Conservation (phyloP, 1,284 basidiomycete genomes). For the Earliella scabrosa region DNA sequence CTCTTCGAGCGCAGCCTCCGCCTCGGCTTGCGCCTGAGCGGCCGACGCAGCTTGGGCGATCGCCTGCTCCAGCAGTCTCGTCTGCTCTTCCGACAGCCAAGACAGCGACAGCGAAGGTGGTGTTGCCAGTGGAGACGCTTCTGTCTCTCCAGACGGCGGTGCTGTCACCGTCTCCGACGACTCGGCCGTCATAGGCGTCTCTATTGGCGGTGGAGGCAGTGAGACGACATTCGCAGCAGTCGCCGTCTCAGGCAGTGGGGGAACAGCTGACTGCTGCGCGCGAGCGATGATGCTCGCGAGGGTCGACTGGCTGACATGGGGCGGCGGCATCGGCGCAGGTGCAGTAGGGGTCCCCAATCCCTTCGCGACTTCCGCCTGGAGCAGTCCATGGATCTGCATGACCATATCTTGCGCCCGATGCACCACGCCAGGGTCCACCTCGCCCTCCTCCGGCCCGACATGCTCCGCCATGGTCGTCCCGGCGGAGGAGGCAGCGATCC, state of each 20-base stretch:
- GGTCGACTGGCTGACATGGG: conserved; percentile 57
- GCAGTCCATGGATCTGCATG: conserved; percentile 56
- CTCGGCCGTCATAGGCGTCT: conserved; percentile 13
- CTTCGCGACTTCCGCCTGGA: conserved; percentile 61
- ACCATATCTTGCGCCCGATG: conserved; percentile 56
- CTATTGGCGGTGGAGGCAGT: conserved; percentile 6
- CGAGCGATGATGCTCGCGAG: conserved; percentile 69
- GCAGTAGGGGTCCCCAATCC: conserved; percentile 51
- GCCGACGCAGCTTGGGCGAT: conserved; percentile 71
- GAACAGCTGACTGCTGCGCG: conserved; percentile 46
- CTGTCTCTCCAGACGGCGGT: background rate
- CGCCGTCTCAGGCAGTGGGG: conserved; percentile 48
- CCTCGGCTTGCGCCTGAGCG: conserved; percentile 75
- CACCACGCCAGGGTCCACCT: conserved; percentile 56
- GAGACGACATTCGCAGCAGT: conserved; percentile 5
- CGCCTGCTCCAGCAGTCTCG: conserved; percentile 65
- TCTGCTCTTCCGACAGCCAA: conserved; percentile 72
- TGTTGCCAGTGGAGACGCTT: conserved; percentile 7
- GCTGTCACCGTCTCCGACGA: background rate
- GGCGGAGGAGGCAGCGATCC: conserved; percentile 47
- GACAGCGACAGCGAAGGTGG: conserved; percentile 52
- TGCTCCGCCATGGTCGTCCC: conserved; percentile 21
- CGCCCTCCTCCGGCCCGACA: conserved; percentile 60
- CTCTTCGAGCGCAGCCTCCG: conserved; percentile 71
- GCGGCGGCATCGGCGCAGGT: conserved; percentile 37